Base-by-base conservation (phyloP, 1,139 yeast genomes). In the Meyerozyma guilliermondii region DNA sequence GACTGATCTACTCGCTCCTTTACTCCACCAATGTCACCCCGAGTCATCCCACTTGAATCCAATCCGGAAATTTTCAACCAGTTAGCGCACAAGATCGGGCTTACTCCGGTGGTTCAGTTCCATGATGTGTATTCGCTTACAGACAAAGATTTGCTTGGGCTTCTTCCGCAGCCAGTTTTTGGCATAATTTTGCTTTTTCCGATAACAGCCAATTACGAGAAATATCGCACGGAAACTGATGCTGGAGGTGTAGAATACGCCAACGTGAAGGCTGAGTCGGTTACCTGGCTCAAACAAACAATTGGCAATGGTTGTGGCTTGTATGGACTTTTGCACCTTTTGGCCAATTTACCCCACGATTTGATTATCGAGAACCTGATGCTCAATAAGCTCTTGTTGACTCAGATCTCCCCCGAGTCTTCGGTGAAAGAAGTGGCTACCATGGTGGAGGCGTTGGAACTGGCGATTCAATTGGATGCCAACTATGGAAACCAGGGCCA, bases 271-370 rank as follows among this genome's bases (percentile, higher is more conserved):
- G 39, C 47, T 9, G 40, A 46, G 2, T 51, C 57, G 4, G 65
- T 78, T 9, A 55, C 68, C 23, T 91, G 97, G 97, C 81, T 80
- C 54, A 80, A 79, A 49, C 98, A 92, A 55, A 82, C 92, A 1
- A 81, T 92, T 31, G 80, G 80, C 47, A 92, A 92, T 60, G 95
- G 96, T 0, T 92, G 98, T 65, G 98, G 98, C 5, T 76, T 94
- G 39, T 88, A 86, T 63, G 98, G 96, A 0, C 64, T 92, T 39
- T 65, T 92, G 26, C 98, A 92, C 55, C 71, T 87, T 0, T 63
- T 88, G 33, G 64, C 82, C 24, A 92, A 92, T 58, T 66, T 85
- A 42, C 78, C 81, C 1, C 50, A 55, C 2, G 80, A 74, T 28
- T 62, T 62, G 46, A 71, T 61, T 48, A 75, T 60, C 45, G 56